A percentile compares a stretch with the other conserved stretches of the same genome.
Conservation (phyloP, 345 rosid species). For the Gossypium mustelinum region DNA sequence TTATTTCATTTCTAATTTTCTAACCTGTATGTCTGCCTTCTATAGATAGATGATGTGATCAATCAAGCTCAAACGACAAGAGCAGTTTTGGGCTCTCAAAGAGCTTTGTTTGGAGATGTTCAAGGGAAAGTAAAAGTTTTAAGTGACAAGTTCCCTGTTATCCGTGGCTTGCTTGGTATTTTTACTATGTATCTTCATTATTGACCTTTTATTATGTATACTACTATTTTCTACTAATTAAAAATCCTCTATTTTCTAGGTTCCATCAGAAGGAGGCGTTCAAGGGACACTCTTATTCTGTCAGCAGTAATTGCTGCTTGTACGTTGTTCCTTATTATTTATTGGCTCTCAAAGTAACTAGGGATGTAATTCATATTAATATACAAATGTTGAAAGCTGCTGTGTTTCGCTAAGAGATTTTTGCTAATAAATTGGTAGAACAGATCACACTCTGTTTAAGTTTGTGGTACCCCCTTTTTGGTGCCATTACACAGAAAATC, state of each 20-base stretch:
- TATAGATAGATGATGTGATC: constrained; percentile 94
- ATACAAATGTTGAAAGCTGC: constrained; percentile 15
- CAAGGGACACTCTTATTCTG: constrained; percentile 87
- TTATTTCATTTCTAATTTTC: constrained; percentile 8
- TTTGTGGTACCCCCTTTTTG: not conserved
- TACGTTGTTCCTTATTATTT: constrained; percentile 86
- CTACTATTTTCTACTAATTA: not conserved
- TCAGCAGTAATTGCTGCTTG: constrained; percentile 92
- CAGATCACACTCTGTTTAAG: constrained; percentile 18
- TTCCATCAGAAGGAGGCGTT: constrained; percentile 73
- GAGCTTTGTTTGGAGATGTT: constrained; percentile 83
- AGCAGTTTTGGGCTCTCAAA: constrained; percentile 83
- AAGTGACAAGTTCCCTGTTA: constrained; percentile 80
- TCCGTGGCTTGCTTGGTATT: constrained; percentile 87
- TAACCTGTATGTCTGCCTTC: constrained; percentile 7
- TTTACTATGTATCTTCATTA: constrained; percentile 7
- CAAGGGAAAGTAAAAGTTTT: constrained; percentile 89
- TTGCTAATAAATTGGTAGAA: constrained; percentile 36
- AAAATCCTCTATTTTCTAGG: constrained; percentile 39
- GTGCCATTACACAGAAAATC: constrained; percentile 17
- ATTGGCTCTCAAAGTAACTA: constrained; percentile 85
- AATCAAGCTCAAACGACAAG: constrained; percentile 94
- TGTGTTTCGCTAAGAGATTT: constrained; percentile 27
- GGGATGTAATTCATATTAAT: constrained; percentile 11
- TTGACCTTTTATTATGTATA: not conserved